Base-by-base conservation (phyloP, 2,329 filamentous ascomycete species). In the Neonectria punicea region DNA sequence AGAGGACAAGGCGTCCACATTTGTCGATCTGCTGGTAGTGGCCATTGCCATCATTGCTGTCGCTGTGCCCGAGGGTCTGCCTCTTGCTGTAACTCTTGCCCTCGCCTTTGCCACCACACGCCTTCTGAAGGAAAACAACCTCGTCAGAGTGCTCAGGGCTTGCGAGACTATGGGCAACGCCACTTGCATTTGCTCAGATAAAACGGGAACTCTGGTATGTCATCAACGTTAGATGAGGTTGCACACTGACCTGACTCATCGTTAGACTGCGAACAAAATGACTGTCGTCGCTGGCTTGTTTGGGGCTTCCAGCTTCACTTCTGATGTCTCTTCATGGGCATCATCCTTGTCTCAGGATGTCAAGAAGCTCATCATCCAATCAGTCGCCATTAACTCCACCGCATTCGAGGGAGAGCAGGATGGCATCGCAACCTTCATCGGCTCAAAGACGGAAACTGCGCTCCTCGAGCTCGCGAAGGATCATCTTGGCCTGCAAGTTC, bases 161-260 rank as follows among this genome's bases (percentile, higher is more conserved):
- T 91, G 89, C 76, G 89, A 92, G 75, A 90, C 89, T 5, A 91
- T 91, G 89, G 89, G 89, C 3, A 91, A 91, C 69, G 87, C 87
- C 1, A 90, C 87, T 1, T 90, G 90, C 0, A 90, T 94, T 51
- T 94, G 92, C 78, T 93, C 91, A 2, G 92, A 93, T 57, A 77
- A 77, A 64, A 78, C 76, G 0, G 76, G 76, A 4, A 77, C 75
- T 13, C 56, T 78, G 34, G 57, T 47, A 25, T 41, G 41, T 43
- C n/a, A 30, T 34, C 18, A 16, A 13, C 9, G 16, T 16, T 5
- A 13, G 30, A 8, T 25, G 43, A 2, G 9, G 4, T 5, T 16
- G 9, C 2, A 32, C 14, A 30, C 14, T 90, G 56, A 43, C n/a
- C 10, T 36, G 16, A 32, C 32, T 54, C 9, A 44, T 44, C 41